These are phyloP conservation scores for Clarkia xantiana DNA, from an alignment of 345 rosid genomes.

Conservation along the genomic window DNA sequence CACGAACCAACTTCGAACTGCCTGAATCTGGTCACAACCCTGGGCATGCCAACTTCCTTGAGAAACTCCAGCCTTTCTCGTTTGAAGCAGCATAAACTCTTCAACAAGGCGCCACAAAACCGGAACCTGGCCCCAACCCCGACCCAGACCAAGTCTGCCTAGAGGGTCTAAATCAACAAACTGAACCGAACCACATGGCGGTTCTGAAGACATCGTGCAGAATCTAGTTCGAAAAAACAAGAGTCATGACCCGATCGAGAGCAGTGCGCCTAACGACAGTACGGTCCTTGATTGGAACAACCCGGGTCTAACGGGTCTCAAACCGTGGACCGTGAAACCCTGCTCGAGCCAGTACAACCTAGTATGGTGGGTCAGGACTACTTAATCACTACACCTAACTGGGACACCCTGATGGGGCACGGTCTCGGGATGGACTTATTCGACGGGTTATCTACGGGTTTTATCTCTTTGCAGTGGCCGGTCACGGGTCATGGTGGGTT, in stretches of 20 bases:
- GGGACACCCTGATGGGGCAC: conserved; percentile 8
- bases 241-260: background rate
- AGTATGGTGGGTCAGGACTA: background rate
- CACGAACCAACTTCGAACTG: conserved; percentile 12
- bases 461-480: conserved; percentile 1
- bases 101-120: conserved; percentile 2
- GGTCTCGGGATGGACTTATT: conserved; percentile 4
- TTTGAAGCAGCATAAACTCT: conserved; percentile 9
- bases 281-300: background rate
- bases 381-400: background rate
- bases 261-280: background rate
- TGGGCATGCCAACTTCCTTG: conserved; percentile 2
- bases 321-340: background rate
- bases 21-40: background rate
- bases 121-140: background rate
- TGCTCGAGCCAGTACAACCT: background rate
- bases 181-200: background rate
- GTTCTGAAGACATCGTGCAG: background rate
- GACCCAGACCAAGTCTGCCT: background rate
- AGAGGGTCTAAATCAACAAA: background rate
- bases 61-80: conserved; percentile 8
- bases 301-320: background rate
- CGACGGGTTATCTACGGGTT: background rate
- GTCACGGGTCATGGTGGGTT: conserved; percentile 1
- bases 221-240: background rate